Evolutionary conservation across 164 flowering plant genomes (phyloP).

Genomic region (Umbilicus rupestris): DNA sequence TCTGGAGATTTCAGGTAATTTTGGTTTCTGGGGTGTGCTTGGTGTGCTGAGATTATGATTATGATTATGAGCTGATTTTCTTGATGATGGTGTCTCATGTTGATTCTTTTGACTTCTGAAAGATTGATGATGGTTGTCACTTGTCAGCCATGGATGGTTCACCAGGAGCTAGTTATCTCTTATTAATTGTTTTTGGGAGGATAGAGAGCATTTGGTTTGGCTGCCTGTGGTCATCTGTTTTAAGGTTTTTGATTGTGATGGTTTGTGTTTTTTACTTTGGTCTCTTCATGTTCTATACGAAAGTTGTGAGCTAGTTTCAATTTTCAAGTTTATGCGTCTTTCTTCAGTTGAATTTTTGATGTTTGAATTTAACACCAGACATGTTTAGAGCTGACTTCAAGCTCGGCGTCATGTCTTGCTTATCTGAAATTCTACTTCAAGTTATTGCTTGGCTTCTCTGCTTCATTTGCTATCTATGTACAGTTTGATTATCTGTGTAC

Average conservation of each 20-base stretch:
- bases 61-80: neutral
- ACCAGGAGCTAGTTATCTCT: no score
- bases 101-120: neutral
- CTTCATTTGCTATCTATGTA: neutral
- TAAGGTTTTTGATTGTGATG: neutral
- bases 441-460: neutral
- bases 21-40: neutral
- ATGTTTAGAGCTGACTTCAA: neutral
- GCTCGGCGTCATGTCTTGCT: neutral
- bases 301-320: neutral
- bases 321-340: neutral
- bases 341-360: neutral
- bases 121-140: neutral
- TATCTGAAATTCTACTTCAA: neutral
- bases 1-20: slow-evolving; percentile 2
- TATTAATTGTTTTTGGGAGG: neutral
- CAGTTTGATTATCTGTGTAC: neutral
- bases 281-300: neutral
- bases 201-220: neutral
- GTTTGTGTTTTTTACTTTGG: neutral
- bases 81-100: neutral
- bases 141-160: neutral
- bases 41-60: neutral
- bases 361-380: neutral
- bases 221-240: neutral